phyloP scores from a whole-genome alignment of 345 rosid genomes.

The Boechera stricta region DNA sequence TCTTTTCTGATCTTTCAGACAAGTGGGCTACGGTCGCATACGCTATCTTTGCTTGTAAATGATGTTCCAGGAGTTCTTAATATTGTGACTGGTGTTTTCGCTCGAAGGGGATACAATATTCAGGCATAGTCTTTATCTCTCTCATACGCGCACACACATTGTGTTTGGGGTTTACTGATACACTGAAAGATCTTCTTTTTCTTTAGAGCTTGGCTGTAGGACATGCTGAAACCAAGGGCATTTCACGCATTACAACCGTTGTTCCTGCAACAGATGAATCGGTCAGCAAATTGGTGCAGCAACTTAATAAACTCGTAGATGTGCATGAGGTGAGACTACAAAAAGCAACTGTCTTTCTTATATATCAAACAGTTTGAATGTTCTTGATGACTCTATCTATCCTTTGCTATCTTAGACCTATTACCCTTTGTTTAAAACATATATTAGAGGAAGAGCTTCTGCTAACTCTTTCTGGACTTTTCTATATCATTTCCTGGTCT shows the following conservation, averaged over 20 bases:
- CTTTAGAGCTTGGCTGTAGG: constrained; percentile 51
- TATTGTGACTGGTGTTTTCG: constrained; percentile 74
- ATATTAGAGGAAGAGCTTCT: constrained; percentile 19
- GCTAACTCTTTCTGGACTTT: not conserved
- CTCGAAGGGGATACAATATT: constrained; percentile 89
- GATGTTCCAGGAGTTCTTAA: constrained; percentile 90
- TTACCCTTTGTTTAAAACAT: constrained; percentile 6
- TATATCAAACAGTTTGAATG: constrained; percentile 13
- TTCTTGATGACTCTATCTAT: not conserved
- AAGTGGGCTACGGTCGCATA: constrained; percentile 80
- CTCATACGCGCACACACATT: constrained; percentile 4
- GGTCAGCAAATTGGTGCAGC: constrained; percentile 51
- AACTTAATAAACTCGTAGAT: constrained; percentile 50
- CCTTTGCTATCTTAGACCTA: constrained; percentile 2
- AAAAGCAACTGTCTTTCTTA: not conserved
- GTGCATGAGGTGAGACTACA: constrained; percentile 46
- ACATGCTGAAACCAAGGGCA: constrained; percentile 51
- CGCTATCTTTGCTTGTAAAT: constrained; percentile 79
- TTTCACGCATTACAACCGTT: constrained; percentile 51
- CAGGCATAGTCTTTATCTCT: constrained; percentile 59
- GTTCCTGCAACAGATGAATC: constrained; percentile 54
- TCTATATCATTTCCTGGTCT: not conserved
- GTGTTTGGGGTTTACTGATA: constrained; percentile 3
- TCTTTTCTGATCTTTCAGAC: constrained; percentile 56
- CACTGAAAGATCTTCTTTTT: constrained; percentile 12